Evolutionary conservation across 768 basidiomycete species (phyloP).

Genomic region (Russula griseocarnosa): DNA sequence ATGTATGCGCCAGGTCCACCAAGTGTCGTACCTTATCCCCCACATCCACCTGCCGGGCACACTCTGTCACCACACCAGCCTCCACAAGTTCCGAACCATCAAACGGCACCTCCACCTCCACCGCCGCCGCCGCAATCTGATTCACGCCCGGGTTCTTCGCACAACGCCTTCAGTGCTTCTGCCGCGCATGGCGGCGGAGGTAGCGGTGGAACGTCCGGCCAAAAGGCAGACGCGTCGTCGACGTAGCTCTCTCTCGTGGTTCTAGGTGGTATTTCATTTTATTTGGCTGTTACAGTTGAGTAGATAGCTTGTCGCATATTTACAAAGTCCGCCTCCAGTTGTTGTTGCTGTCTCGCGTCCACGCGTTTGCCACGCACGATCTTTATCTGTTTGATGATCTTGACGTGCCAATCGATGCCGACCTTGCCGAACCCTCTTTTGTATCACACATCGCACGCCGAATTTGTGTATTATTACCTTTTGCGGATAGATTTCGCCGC

Average conservation of each 20-base stretch:
- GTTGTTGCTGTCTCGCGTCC: constrained; percentile 9
- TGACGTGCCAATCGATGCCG: constrained; percentile 14
- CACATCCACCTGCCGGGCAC: constrained; percentile 41
- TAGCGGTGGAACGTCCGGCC: constrained; percentile 21
- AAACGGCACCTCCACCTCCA: constrained; percentile 33
- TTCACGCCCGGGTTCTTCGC: constrained; percentile 51
- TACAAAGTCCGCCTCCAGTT: constrained; percentile 12
- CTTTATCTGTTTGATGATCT: constrained; percentile 22
- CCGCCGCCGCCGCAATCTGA: constrained; percentile 34
- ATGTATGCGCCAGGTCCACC: constrained; percentile 37
- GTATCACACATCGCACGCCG: constrained; percentile 14
- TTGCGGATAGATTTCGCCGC: constrained; percentile 13
- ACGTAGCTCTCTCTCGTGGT: constrained; percentile 21
- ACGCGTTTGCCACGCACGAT: constrained; percentile 18
- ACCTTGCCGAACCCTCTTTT: constrained; percentile 11
- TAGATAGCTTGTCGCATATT: constrained; percentile 25
- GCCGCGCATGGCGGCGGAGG: constrained; percentile 35
- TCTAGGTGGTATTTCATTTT: constrained; percentile 20
- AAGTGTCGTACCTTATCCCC: constrained; percentile 41
- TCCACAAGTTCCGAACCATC: constrained; percentile 35
- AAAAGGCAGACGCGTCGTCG: constrained; percentile 31
- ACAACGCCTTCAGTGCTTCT: constrained; percentile 50
- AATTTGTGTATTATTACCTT: constrained; percentile 25
- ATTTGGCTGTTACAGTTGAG: constrained; percentile 22
- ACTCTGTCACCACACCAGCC: constrained; percentile 44